Evolutionary conservation across 495 filamentous ascomycete genomes (phyloP).

Genomic region (Rhypophila decipiens): DNA sequence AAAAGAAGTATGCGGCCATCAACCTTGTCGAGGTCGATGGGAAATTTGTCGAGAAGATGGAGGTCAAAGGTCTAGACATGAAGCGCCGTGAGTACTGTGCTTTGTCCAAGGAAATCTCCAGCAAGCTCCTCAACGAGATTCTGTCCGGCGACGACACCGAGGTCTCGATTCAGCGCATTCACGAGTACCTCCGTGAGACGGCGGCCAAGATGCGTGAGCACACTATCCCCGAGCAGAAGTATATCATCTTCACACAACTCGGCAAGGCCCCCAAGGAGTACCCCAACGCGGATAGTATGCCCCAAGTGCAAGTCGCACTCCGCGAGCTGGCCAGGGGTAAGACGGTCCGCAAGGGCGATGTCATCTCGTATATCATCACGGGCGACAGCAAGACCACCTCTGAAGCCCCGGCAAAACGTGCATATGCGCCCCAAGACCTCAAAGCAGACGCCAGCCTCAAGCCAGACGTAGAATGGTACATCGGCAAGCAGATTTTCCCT

Average conservation of each 20-base stretch:
- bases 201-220: slow-evolving; percentile 75
- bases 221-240: slow-evolving; percentile 69
- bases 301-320: slow-evolving; percentile 93
- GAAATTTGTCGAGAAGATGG: slow-evolving; percentile 87
- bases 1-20: slow-evolving; percentile 99
- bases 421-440: slow-evolving; percentile 81
- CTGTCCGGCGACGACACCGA: slow-evolving; percentile 91
- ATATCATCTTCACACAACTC: slow-evolving; percentile 95
- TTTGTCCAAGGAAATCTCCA: slow-evolving; percentile 88
- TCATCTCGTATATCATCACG: slow-evolving; percentile 92
- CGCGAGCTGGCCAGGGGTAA: slow-evolving; percentile 83
- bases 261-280: slow-evolving; percentile 92
- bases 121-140: slow-evolving; percentile 77
- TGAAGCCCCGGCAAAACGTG: slow-evolving; percentile 75
- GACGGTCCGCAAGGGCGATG: slow-evolving; percentile 81
- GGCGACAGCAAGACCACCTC: slow-evolving; percentile 65
- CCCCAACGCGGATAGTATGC: slow-evolving; percentile 87
- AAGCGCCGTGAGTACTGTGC: slow-evolving; percentile 91
- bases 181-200: slow-evolving; percentile 83
- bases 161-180: slow-evolving; percentile 77
- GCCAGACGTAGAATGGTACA: slow-evolving; percentile 91
- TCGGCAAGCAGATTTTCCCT: slow-evolving; percentile 96
- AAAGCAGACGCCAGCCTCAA: slow-evolving; percentile 66
- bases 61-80: slow-evolving; percentile 99
- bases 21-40: slow-evolving; percentile 86